Percentiles rank a stretch among this genome's conserved stretches.
Evolutionary conservation across 441 rosid species (phyloP).

Genomic region (Gossypium schwendimanii): DNA sequence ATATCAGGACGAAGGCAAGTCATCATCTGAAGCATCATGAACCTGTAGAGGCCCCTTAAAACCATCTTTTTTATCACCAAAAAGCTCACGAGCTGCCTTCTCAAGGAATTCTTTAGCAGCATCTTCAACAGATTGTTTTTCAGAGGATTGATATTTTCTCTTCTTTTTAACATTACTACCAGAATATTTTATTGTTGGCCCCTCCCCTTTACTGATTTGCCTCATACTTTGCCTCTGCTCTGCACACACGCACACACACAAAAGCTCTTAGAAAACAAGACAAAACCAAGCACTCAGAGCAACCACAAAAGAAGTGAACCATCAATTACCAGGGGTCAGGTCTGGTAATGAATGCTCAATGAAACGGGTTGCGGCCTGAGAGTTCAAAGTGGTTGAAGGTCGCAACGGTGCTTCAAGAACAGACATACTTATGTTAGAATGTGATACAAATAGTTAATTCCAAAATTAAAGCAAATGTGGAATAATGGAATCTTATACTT

Average conservation of each 20-base stretch:
- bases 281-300: not conserved
- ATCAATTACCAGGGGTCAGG: conserved; percentile 59
- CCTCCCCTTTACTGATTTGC: conserved; percentile 61
- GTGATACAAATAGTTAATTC: conserved; percentile 1
- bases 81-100: conserved; percentile 79
- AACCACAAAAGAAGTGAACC: not conserved
- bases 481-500: conserved; percentile 3
- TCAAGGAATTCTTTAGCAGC: conserved; percentile 82
- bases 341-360: conserved; percentile 81
- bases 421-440: conserved; percentile 20
- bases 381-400: conserved; percentile 68
- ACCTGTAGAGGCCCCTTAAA: conserved; percentile 63
- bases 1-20: conserved; percentile 27
- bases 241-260: conserved; percentile 22
- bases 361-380: conserved; percentile 76
- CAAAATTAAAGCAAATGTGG: not conserved
- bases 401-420: conserved; percentile 40
- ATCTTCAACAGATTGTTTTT: conserved; percentile 47
- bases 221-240: conserved; percentile 67
- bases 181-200: conserved; percentile 36
- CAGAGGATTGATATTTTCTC: conserved; percentile 68
- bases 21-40: conserved; percentile 43
- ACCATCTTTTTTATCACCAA: conserved; percentile 47
- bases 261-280: not conserved
- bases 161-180: conserved; percentile 42